Percentiles rank a stretch among this genome's conserved stretches.
Conservation (phyloP, 78 protist genomes). For the Isochrysis galbana region DNA sequence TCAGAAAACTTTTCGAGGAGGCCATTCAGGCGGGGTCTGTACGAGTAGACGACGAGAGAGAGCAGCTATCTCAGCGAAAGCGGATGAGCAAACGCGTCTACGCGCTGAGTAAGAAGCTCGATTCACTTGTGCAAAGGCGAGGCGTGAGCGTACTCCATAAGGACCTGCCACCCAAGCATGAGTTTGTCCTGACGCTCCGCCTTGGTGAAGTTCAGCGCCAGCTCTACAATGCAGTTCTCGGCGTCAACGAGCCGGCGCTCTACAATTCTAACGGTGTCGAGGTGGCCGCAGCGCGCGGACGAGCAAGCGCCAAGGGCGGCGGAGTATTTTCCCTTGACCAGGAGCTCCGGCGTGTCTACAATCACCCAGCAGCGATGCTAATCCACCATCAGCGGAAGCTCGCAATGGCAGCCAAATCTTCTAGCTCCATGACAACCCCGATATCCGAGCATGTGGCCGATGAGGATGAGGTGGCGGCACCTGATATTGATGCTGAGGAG, state of each 20-base stretch:
- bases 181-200: background rate
- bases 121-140: background rate
- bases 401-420: no score
- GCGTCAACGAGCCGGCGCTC: no score
- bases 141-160: background rate
- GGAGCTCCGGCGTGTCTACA: background rate
- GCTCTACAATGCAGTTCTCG: background rate
- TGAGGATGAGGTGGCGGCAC: no score
- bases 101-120: background rate
- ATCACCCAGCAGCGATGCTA: constrained; percentile 10
- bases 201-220: background rate
- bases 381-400: no score
- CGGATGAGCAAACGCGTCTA: background rate
- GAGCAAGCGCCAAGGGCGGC: no score
- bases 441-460: no score
- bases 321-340: background rate
- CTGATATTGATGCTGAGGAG: no score
- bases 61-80: no score
- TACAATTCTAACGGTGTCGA: no score
- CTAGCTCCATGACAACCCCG: no score
- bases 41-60: no score
- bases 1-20: background rate
- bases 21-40: background rate
- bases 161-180: background rate
- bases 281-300: background rate